Evolutionary conservation across 2,329 filamentous ascomycete genomes (phyloP), one percentile per base, ranked within the genome.

Genomic region (Grosmannia penicillata): DNA sequence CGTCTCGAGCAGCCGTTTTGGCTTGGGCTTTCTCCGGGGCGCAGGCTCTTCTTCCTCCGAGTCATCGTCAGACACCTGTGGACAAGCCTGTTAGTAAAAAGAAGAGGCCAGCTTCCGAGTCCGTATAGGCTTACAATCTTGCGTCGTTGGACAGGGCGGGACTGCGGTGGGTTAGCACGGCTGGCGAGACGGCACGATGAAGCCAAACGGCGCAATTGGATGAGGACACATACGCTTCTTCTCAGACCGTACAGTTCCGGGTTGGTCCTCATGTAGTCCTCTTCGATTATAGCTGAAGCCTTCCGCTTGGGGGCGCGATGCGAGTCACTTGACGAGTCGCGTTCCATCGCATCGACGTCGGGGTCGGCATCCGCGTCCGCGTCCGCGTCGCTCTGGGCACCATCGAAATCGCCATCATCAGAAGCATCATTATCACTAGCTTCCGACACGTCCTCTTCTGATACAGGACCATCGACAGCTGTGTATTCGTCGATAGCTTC

Each of bases 181-280:
- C n/a, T 14, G 6, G 25, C 32, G 13, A 25, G 11, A 11, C 4
- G 18, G 11, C 11, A 46, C 40, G 35, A 40, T 36, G 38, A 36
- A 21, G 25, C 23, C 39, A 32, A 26, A 40, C 36, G 46, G 36
- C 29, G 21, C n/a, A n/a, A n/a, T n/a, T n/a, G n/a, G n/a, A n/a
- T n/a, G n/a, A n/a, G 36, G 23, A 35, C 45, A 37, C 81, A 45
- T 78, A 91, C 87, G 65, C 91, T 98, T 63, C 91, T 75, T 50
- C 91, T 77, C 48, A 98, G 68, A 34, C 91, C 91, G 63, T 96
- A 98, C 8, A 98, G 68, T 60, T 94, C 86, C 32, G 91, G 91
- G 52, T 98, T 93, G 53, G 84, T 82, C 51, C 79, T 72, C 50
- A 96, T 94, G 53, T 78, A 87, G 33, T 86, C 78, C 42, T 91